phyloP scores from a whole-genome alignment of 345 rosid species.

The Eutrema heterophyllum region DNA sequence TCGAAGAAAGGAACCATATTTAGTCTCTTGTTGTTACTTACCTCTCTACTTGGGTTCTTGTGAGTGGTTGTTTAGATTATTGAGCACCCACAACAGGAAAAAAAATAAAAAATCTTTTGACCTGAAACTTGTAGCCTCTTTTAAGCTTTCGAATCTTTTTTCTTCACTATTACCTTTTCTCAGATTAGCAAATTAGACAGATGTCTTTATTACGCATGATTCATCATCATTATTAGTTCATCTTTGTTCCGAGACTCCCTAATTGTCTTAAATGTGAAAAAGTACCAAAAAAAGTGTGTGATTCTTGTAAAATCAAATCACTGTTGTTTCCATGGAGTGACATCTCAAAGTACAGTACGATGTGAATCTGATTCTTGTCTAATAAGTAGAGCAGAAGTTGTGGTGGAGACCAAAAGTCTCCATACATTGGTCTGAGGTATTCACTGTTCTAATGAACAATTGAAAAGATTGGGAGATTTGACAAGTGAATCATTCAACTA shows the following conservation, averaged over 20 bases:
- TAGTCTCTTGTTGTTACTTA: neutral
- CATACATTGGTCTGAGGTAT: neutral
- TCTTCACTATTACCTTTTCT: neutral
- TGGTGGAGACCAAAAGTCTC: slow-evolving; percentile 28
- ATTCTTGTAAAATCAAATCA: slow-evolving; percentile 1
- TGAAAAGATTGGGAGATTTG: slow-evolving; percentile 33
- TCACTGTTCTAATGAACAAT: slow-evolving; percentile 21
- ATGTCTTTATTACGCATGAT: neutral
- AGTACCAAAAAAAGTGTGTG: neutral
- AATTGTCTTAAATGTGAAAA: neutral
- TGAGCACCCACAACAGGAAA: slow-evolving; percentile 13
- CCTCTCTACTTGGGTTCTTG: slow-evolving; percentile 6
- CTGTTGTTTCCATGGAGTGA: slow-evolving; percentile 17
- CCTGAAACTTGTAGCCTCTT: slow-evolving; percentile 12
- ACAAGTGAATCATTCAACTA: slow-evolving; percentile 25
- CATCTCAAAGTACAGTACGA: slow-evolving; percentile 22
- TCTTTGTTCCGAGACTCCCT: neutral
- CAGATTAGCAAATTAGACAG: slow-evolving; percentile 4
- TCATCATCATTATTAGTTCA: neutral
- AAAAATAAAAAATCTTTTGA: slow-evolving; percentile 13
- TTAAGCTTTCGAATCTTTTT: slow-evolving; percentile 14
- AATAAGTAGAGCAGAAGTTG: slow-evolving; percentile 4
- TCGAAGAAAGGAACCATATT: slow-evolving; percentile 9
- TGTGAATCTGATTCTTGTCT: slow-evolving; percentile 21
- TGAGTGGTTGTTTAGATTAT: slow-evolving; percentile 23